A percentile compares a stretch with the other conserved stretches of the same genome.
These are phyloP conservation scores for Coemansia sp. DNA, from an alignment of 192 early-diverging fungal species.

Conservation along the genomic window DNA sequence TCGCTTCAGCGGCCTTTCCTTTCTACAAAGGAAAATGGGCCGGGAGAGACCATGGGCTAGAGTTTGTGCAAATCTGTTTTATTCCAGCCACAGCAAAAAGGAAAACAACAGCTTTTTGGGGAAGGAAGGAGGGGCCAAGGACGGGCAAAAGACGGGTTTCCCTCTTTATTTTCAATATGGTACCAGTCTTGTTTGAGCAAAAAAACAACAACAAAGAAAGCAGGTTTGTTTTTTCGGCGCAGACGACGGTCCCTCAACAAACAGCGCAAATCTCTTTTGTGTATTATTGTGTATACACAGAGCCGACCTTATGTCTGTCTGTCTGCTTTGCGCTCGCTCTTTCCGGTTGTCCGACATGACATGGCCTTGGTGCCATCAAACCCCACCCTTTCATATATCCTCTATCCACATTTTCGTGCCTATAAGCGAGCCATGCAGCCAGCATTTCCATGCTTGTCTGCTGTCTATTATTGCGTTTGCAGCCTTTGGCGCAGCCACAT, in stretches of 20 bases:
- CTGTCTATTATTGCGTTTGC: background rate
- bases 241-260: background rate
- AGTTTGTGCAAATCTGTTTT: background rate
- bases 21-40: background rate
- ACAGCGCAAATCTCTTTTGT: background rate
- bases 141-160: background rate
- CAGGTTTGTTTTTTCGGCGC: background rate
- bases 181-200: background rate
- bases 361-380: too few species aligned
- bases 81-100: slow-evolving; percentile 4
- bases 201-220: too few species aligned
- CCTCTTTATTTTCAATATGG: background rate
- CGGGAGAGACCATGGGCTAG: background rate
- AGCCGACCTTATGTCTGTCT: too few species aligned
- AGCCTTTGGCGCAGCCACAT: too few species aligned
- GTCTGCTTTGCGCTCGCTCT: too few species aligned
- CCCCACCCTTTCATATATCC: too few species aligned
- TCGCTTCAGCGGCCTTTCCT: background rate
- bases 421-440: too few species aligned
- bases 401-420: too few species aligned
- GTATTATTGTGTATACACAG: too few species aligned
- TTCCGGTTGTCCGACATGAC: too few species aligned
- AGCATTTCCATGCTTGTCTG: too few species aligned
- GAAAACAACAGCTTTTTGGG: background rate
- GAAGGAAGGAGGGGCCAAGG: background rate